Evolutionary conservation across 257 asterid genomes (phyloP).

Genomic region (Salvia rosmarinus): DNA sequence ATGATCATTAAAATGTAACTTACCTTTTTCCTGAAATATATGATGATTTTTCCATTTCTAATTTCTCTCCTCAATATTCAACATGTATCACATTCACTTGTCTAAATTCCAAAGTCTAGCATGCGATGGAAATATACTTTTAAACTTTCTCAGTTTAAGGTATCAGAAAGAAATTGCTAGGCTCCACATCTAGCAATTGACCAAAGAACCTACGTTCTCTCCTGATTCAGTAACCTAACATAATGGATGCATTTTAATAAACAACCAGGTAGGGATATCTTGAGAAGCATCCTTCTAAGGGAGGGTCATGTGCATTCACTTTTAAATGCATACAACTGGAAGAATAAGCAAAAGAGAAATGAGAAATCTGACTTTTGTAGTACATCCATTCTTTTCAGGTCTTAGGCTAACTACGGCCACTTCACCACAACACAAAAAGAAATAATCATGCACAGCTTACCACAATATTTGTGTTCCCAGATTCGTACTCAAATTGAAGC

Average conservation of each 20-base stretch:
- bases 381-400: not conserved
- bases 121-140: conserved; percentile 22
- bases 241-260: conserved; percentile 1
- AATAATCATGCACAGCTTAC: conserved; percentile 44
- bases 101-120: not conserved
- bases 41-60: not conserved
- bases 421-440: conserved; percentile 24
- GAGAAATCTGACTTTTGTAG: not conserved
- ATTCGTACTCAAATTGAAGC: conserved; percentile 96
- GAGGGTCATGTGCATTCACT: not conserved
- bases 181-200: not conserved
- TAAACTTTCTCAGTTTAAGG: not conserved
- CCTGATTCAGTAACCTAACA: conserved; percentile 9
- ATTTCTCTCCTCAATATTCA: conserved; percentile 1
- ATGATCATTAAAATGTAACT: conserved; percentile 23
- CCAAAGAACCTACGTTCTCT: not conserved
- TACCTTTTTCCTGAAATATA: not conserved
- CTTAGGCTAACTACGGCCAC: conserved; percentile 13
- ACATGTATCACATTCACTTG: conserved; percentile 9
- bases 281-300: conserved; percentile 12
- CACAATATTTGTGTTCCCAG: conserved; percentile 86
- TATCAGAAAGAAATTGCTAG: not conserved
- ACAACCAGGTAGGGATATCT: conserved; percentile 9
- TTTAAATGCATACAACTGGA: conserved; percentile 12
- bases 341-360: not conserved